These are phyloP conservation scores for Leccinellum rugosiceps DNA, from an alignment of 768 basidiomycete species.

Conservation along the genomic window DNA sequence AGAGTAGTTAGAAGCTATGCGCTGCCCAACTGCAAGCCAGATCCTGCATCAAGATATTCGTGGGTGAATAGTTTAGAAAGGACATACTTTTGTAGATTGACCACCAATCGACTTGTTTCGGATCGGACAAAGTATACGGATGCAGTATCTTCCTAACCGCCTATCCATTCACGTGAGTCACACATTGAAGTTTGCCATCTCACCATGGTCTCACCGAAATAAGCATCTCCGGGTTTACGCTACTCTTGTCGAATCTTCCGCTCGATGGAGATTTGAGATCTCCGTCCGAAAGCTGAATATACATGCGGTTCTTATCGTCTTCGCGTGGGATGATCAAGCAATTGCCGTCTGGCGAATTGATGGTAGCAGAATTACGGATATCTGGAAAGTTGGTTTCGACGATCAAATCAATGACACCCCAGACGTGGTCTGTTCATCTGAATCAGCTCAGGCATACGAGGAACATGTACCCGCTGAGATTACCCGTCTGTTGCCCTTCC, in stretches of 20 bases:
- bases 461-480: not conserved
- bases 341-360: not conserved
- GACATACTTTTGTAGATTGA: not conserved
- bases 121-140: not conserved
- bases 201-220: not conserved
- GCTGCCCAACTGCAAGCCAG: conserved; percentile 55
- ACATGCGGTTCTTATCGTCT: not conserved
- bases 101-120: not conserved
- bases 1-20: conserved; percentile 61
- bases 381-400: not conserved
- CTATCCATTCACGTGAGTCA: not conserved
- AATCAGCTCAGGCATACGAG: not conserved
- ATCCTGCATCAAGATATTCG: not conserved
- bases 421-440: not conserved
- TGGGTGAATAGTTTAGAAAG: not conserved
- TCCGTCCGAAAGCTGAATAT: not conserved
- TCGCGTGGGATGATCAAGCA: not conserved
- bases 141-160: not conserved
- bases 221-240: not conserved
- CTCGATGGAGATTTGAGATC: not conserved
- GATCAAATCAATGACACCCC: not conserved
- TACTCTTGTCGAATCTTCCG: not conserved
- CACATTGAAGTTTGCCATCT: not conserved
- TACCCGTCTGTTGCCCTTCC: not conserved
- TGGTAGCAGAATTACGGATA: not conserved